Conservation (phyloP, 768 basidiomycete genomes). For the Lentinula sp. region DNA sequence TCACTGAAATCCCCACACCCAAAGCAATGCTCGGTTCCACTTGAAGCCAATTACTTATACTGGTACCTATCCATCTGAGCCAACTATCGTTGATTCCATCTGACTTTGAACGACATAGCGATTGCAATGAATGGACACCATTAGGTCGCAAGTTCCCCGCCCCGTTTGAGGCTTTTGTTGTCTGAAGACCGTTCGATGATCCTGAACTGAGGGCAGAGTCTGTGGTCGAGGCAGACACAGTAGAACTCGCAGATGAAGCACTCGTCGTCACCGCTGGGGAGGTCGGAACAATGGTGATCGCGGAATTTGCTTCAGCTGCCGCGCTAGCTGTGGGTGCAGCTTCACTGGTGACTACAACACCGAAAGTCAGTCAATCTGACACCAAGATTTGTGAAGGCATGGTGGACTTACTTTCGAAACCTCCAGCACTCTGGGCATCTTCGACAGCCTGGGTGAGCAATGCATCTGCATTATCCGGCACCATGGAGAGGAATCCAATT, state of each 20-base stretch:
- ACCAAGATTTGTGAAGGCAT: neutral
- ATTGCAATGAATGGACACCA: neutral
- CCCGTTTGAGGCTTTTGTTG: neutral
- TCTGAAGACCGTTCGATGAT: neutral
- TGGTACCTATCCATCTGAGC: neutral
- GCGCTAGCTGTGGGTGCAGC: slow-evolving; percentile 29
- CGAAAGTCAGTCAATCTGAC: neutral
- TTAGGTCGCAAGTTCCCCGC: neutral
- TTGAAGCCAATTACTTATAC: neutral
- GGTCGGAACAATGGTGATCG: slow-evolving; percentile 9
- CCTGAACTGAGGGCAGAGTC: neutral
- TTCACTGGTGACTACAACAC: slow-evolving; percentile 23
- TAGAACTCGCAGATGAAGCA: neutral
- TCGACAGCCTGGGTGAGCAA: slow-evolving; percentile 29
- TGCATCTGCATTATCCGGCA: slow-evolving; percentile 44
- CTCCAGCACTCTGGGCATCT: slow-evolving; percentile 29
- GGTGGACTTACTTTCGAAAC: slow-evolving; percentile 28
- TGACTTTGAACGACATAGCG: neutral
- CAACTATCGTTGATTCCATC: neutral
- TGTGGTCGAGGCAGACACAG: neutral
- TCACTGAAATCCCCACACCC: neutral
- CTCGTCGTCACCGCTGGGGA: neutral
- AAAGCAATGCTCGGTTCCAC: neutral
- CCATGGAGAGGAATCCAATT: slow-evolving; percentile 59
- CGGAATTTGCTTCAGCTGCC: slow-evolving; percentile 14